phyloP scores from a whole-genome alignment of 495 filamentous ascomycete species.

The Penicillium lividum region DNA sequence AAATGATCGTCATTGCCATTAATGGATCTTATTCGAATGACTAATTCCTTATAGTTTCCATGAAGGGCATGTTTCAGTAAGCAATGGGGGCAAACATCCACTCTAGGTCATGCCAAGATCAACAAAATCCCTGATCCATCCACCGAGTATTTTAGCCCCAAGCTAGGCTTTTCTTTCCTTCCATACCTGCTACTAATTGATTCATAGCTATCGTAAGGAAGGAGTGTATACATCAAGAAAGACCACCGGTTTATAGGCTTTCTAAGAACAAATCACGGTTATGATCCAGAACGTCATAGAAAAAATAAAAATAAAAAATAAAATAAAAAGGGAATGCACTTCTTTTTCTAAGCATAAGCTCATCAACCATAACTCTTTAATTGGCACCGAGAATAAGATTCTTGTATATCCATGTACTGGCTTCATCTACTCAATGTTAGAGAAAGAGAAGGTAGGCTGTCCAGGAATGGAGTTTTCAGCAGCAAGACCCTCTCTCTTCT shows the following conservation, averaged over 20 bases:
- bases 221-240: too few relatives aligned
- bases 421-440: slow-evolving; percentile 58
- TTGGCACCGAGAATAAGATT: slow-evolving; percentile 7
- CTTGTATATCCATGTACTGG: not conserved
- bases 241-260: too few relatives aligned
- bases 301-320: not conserved
- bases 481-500: slow-evolving; percentile 54
- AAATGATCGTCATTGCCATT: not conserved
- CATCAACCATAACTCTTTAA: slow-evolving; percentile 29
- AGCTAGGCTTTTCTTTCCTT: not conserved
- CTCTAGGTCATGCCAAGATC: not conserved
- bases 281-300: not conserved
- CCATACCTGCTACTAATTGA: too few relatives aligned
- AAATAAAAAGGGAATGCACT: slow-evolving; percentile 22
- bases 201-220: too few relatives aligned
- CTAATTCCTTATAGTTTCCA: not conserved
- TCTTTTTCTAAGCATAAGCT: slow-evolving; percentile 31
- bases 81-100: not conserved
- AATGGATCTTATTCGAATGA: not conserved
- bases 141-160: not conserved
- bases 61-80: not conserved
- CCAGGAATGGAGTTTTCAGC: slow-evolving; percentile 79
- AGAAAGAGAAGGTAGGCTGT: slow-evolving; percentile 72
- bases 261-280: not conserved
- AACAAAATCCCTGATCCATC: not conserved